phyloP scores from a whole-genome alignment of 169 alveolate genomes.

The Cyclospora cayetanensis region DNA sequence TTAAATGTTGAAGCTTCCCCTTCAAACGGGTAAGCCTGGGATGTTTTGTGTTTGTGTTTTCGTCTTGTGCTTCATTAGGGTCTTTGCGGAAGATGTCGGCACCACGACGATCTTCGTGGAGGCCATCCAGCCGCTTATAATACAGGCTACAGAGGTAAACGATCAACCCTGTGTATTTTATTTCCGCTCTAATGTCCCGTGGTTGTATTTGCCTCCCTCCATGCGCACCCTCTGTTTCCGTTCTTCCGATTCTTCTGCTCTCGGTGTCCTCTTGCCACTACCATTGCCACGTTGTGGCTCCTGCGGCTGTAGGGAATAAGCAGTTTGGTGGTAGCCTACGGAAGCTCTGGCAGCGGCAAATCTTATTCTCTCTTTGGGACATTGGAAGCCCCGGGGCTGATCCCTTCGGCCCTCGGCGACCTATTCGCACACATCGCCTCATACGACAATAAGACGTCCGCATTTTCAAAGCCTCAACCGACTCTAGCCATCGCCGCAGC shows the following conservation, averaged over 20 bases:
- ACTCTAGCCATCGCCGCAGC: not conserved
- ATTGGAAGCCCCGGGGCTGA: constrained; percentile 52
- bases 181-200: not conserved
- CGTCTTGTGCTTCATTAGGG: no score
- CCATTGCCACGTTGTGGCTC: not conserved
- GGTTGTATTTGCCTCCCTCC: not conserved
- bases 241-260: not conserved
- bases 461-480: not conserved
- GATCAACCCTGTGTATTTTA: not conserved
- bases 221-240: not conserved
- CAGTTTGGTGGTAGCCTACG: constrained; percentile 51
- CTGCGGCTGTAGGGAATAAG: constrained; percentile 43
- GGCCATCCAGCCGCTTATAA: constrained; percentile 64
- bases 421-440: constrained; percentile 65
- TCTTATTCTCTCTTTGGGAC: constrained; percentile 52
- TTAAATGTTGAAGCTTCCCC: no score
- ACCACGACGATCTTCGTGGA: constrained; percentile 29
- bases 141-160: constrained; percentile 63
- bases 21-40: no score
- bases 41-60: no score
- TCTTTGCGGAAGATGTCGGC: constrained; percentile 39
- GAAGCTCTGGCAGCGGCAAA: constrained; percentile 58
- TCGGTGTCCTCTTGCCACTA: not conserved
- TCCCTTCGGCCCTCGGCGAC: constrained; percentile 36
- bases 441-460: constrained; percentile 6